Evolutionary conservation across 352 stramenopile genomes (phyloP), one percentile per base, ranked within the genome.

Genomic region (Phytophthora litchii): DNA sequence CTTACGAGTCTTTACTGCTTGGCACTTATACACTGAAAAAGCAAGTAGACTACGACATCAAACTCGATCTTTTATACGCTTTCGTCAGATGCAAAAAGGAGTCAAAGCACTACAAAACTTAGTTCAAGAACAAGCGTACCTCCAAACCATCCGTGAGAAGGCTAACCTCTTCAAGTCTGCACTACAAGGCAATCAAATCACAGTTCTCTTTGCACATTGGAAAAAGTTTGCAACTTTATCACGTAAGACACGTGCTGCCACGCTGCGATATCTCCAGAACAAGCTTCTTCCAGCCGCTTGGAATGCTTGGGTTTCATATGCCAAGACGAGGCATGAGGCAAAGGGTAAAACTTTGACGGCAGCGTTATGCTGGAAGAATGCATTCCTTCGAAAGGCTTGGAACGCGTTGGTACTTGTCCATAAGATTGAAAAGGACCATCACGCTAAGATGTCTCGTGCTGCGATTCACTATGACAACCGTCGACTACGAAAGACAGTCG

Each of bases 271-370:
- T 48, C 46, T 64, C 5, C 49, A 59, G 14, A 52, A 54, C 17
- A 71, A 64, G 17, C 55, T 78, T 3, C 61, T 83, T 13, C 73
- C 70, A 25, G 51, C 25, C 1, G 45, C 23, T 8, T 80, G 74
- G 74, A 29, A 8, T 4, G 49, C 36, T 7, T 82, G 73, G 73
- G 37, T 58, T 7, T n/a, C 3, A 4, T 60, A 59, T 13, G 16
- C 63, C 16, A 36, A 50, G 3, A 14, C 4, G 3, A 61, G 54
- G 5, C 38, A 31, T n/a, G 16, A 40, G 0, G 8, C 11, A 14
- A 62, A 29, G 7, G 20, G 41, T 16, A 59, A 56, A 48, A 48
- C 42, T 2, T 25, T 34, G 1, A 9, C 29, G 1, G 48, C 63
- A 20, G 14, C 45, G 6, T 36, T 54, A 42, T 27, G 37, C 3